Base-by-base conservation (phyloP, 139 green algal species). In the Micractinium sp. region DNA sequence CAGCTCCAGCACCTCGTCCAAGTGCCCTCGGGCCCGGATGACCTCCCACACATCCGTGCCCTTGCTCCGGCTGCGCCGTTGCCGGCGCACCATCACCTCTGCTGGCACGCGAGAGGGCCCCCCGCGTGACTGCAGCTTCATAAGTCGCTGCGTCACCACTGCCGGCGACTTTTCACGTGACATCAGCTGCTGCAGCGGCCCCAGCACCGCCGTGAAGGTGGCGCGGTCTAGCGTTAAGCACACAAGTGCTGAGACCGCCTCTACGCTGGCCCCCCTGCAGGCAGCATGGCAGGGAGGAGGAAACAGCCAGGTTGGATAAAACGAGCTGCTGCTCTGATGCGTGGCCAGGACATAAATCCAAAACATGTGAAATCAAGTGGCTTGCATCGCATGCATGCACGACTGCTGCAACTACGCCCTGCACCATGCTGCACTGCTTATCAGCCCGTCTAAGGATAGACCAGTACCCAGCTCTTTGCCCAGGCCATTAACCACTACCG, bases 1-100 rank as follows among this genome's bases (percentile, higher is more conserved):
- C 71, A 99, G 93, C 87, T 97, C 95, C 89, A 94, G 92, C 74
- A 99, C 96, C 90, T 99, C 97, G 81, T 99, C 97, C 81, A 98
- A 80, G 90, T 99, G 97, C 16, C 97, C 97, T 0, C 93, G 89
- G 23, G 96, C 94, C 0, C 94, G 90, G 60, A 98, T 95, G 47
- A 97, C 93, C 91, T 98, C 96, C 95, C 95, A 98, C n/a, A 85
- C 87, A n/a, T 92, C 90, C 2, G 53, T 78, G 14, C 75, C 90
- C 47, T 93, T 91, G 67, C 83, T 87, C 16, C 90, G 92, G 73
- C 93, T 93, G 33, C 90, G 88, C 33, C 85, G 90, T 63, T 94
- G 92, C 39, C 95, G 92, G 89, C 95, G 95, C 39, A 98, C 94
- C 66, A 96, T 90, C 81, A 99, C 95, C 90, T 97, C 95, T 16